A percentile compares a stretch with the other conserved stretches of the same genome.
These are phyloP conservation scores for Plasmodium blacklocki DNA, from an alignment of 169 alveolate species.

Conservation along the genomic window DNA sequence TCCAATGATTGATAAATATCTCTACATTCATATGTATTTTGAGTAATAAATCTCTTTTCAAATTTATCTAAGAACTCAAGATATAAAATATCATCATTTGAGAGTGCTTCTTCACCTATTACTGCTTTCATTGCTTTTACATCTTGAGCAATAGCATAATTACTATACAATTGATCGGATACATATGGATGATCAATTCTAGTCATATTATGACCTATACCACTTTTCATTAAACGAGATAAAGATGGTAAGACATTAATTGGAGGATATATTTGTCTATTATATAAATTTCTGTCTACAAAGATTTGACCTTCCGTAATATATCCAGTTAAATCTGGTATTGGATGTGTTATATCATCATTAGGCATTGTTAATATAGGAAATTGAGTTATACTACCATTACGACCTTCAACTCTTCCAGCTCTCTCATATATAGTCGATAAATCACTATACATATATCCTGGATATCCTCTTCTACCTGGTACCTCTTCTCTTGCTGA, in stretches of 20 bases:
- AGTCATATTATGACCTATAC: slow-evolving; percentile 99
- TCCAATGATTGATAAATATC: slow-evolving; percentile 98
- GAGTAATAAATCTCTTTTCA: slow-evolving; percentile 96
- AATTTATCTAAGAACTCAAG: slow-evolving; percentile 99
- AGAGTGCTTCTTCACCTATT: slow-evolving; percentile 99
- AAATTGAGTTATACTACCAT: slow-evolving; percentile 98
- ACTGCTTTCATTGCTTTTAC: slow-evolving; percentile 99
- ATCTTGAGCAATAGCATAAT: slow-evolving; percentile 99
- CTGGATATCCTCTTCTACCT: slow-evolving; percentile 99
- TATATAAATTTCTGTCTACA: slow-evolving; percentile 98
- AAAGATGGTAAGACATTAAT: slow-evolving; percentile 98
- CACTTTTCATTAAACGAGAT: slow-evolving; percentile 99
- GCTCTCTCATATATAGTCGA: slow-evolving; percentile 99
- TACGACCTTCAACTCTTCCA: slow-evolving; percentile 98
- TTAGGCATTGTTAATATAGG: slow-evolving; percentile 99
- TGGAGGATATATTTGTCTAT: slow-evolving; percentile 97
- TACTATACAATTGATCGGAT: slow-evolving; percentile 99
- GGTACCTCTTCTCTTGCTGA: slow-evolving; percentile 99
- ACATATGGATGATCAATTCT: slow-evolving; percentile 99
- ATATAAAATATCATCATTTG: slow-evolving; percentile 97
- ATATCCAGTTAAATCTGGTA: slow-evolving; percentile 99
- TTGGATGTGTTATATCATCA: slow-evolving; percentile 99
- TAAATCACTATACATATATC: slow-evolving; percentile 99
- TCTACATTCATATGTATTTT: slow-evolving; percentile 98
- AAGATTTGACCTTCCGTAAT: slow-evolving; percentile 99